A percentile compares a stretch with the other conserved stretches of the same genome.
Conservation (phyloP, 495 filamentous ascomycete genomes). For the Trichodelitschia bisporula region DNA sequence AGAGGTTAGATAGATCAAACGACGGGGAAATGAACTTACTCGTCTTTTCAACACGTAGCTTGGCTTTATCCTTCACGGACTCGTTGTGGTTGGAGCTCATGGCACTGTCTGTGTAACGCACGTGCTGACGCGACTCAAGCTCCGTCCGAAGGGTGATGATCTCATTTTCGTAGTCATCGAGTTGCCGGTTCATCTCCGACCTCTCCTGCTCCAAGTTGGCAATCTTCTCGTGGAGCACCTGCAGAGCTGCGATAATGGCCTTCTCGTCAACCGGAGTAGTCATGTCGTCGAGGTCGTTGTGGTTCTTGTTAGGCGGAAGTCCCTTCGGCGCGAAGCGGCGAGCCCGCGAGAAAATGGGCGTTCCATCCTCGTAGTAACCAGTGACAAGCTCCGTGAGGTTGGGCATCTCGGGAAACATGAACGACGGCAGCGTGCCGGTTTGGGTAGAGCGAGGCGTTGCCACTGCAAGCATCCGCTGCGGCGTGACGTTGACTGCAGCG, state of each 20-base stretch:
- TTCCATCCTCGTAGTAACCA: slow-evolving; percentile 39
- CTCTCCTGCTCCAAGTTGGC: slow-evolving; percentile 33
- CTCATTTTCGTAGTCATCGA: slow-evolving; percentile 30
- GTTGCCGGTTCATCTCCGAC: slow-evolving; percentile 27
- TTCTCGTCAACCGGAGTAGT: slow-evolving; percentile 44
- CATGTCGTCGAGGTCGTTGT: slow-evolving; percentile 25
- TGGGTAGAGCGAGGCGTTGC: slow-evolving; percentile 3
- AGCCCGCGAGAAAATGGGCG: slow-evolving; percentile 34
- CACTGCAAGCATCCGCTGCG: too few species aligned
- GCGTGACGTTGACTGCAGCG: too few species aligned
- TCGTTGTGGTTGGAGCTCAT: slow-evolving; percentile 19
- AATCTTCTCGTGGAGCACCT: slow-evolving; percentile 42
- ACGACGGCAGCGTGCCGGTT: slow-evolving; percentile 25
- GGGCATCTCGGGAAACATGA: slow-evolving; percentile 40
- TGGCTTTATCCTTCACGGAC: slow-evolving; percentile 13
- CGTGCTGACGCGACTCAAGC: slow-evolving; percentile 20
- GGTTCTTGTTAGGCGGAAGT: slow-evolving; percentile 1
- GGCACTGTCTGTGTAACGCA: slow-evolving; percentile 19
- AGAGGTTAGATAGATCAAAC: slow-evolving; percentile 1
- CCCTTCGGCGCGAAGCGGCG: slow-evolving; percentile 13
- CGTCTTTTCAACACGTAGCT: slow-evolving; percentile 28
- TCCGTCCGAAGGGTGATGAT: slow-evolving; percentile 27
- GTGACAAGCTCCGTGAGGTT: slow-evolving; percentile 51
- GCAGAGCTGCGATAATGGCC: slow-evolving; percentile 39
- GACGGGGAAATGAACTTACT: slow-evolving; percentile 19